Evolutionary conservation across 2,329 filamentous ascomycete genomes (phyloP).

Genomic region (Colletotrichum destructivum): DNA sequence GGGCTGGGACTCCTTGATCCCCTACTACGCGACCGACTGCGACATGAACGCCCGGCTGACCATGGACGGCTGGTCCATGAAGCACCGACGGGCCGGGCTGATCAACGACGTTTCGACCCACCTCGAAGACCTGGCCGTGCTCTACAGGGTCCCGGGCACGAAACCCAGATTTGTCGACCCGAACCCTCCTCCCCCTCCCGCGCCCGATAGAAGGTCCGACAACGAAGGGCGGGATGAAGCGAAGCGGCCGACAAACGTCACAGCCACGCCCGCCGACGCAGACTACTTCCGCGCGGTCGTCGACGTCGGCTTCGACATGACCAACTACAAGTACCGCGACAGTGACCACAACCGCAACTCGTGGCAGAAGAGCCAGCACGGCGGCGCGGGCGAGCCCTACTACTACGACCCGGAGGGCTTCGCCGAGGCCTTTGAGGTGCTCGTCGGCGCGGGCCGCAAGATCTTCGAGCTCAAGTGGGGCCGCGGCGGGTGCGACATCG

Average conservation of each 20-base stretch:
- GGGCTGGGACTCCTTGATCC: constrained; percentile 71
- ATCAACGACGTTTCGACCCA: constrained; percentile 62
- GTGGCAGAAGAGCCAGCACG: constrained; percentile 67
- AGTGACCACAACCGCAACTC: constrained; percentile 61
- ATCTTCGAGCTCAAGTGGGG: constrained; percentile 63
- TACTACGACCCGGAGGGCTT: constrained; percentile 65
- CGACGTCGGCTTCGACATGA: constrained; percentile 53
- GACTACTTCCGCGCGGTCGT: constrained; percentile 45
- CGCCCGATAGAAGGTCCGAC: constrained; percentile 25
- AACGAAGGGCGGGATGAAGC: neutral
- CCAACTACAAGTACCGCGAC: constrained; percentile 58
- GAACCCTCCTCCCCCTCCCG: constrained; percentile 52
- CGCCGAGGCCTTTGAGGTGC: constrained; percentile 58
- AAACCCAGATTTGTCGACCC: constrained; percentile 55
- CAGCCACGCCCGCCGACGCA: constrained; percentile 26
- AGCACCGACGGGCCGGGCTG: constrained; percentile 56
- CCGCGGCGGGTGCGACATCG: constrained; percentile 59
- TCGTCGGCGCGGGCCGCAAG: constrained; percentile 61
- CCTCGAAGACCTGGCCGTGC: constrained; percentile 61
- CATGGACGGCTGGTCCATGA: constrained; percentile 61
- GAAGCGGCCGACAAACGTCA: neutral
- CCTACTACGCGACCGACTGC: constrained; percentile 72
- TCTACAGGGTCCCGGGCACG: constrained; percentile 60
- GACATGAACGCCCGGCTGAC: constrained; percentile 66
- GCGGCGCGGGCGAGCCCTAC: constrained; percentile 67